Conservation (phyloP, 768 basidiomycete genomes). For the Rhizopogon sp. region DNA sequence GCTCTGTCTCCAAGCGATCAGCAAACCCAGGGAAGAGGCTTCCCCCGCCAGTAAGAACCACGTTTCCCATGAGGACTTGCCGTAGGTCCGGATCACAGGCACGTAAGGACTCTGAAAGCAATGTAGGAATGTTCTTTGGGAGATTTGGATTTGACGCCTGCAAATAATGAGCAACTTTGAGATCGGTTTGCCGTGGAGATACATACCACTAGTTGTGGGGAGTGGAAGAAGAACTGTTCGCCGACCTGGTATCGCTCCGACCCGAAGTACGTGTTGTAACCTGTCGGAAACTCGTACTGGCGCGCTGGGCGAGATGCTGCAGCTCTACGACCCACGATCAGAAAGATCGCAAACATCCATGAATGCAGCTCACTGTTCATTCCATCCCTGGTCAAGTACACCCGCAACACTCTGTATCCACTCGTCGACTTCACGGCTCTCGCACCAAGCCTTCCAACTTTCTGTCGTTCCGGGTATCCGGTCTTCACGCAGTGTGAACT, state of each 20-base stretch:
- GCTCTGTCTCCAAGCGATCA: conserved; percentile 77
- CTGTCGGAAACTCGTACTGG: conserved; percentile 95
- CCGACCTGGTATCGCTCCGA: conserved; percentile 78
- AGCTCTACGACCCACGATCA: conserved; percentile 33
- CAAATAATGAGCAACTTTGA: conserved; percentile 7
- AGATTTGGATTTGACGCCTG: conserved; percentile 57
- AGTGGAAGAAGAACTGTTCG: conserved; percentile 86
- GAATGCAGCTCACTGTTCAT: conserved; percentile 63
- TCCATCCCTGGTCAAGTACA: conserved; percentile 84
- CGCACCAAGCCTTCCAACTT: conserved; percentile 79
- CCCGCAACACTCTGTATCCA: conserved; percentile 89
- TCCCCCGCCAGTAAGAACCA: conserved; percentile 95
- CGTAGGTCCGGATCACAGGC: conserved; percentile 91
- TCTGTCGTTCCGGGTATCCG: conserved; percentile 67
- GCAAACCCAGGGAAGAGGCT: conserved; percentile 81
- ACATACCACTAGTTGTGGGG: conserved; percentile 47
- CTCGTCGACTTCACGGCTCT: conserved; percentile 81
- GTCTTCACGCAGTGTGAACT: conserved; percentile 71
- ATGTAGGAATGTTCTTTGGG: conserved; percentile 69
- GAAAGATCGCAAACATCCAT: neutral
- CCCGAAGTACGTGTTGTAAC: conserved; percentile 81
- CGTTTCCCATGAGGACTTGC: conserved; percentile 84
- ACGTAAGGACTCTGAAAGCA: conserved; percentile 75
- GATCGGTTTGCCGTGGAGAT: neutral
- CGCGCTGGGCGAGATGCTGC: conserved; percentile 52